Conservation (phyloP, 2,329 filamentous ascomycete genomes). For the Calonectria fujianensis region DNA sequence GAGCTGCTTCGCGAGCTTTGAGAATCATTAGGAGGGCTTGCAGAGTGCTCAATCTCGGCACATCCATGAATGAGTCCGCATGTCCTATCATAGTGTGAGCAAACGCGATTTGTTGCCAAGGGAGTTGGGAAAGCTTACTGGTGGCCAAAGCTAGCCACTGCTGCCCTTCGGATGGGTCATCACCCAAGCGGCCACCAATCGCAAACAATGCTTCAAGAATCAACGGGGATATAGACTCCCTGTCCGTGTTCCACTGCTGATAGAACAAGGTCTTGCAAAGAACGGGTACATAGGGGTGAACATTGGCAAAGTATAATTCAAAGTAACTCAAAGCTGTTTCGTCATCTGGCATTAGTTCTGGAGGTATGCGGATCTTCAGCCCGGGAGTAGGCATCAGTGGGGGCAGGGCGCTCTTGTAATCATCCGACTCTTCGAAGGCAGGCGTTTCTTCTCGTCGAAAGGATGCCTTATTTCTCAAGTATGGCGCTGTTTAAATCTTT, state of each 20-base stretch:
- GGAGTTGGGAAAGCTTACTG: slow-evolving; percentile 69
- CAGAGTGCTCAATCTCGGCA: slow-evolving; percentile 91
- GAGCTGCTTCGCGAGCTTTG: slow-evolving; percentile 93
- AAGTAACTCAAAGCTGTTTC: slow-evolving; percentile 89
- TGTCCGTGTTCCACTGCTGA: slow-evolving; percentile 90
- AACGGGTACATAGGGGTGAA: slow-evolving; percentile 95
- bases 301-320: slow-evolving; percentile 90
- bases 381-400: slow-evolving; percentile 81
- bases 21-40: slow-evolving; percentile 91
- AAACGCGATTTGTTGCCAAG: not conserved
- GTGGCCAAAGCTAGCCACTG: slow-evolving; percentile 95
- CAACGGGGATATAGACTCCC: slow-evolving; percentile 90
- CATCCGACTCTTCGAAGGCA: slow-evolving; percentile 81
- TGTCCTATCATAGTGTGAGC: slow-evolving; percentile 76
- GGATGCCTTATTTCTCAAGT: slow-evolving; percentile 80
- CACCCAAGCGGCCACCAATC: slow-evolving; percentile 87
- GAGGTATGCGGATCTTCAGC: slow-evolving; percentile 89
- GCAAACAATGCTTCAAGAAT: slow-evolving; percentile 94
- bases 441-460: slow-evolving; percentile 75
- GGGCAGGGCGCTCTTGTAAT: slow-evolving; percentile 83
- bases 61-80: slow-evolving; percentile 94
- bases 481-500: slow-evolving; percentile 77
- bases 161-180: slow-evolving; percentile 88
- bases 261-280: slow-evolving; percentile 89
- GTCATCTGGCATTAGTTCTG: slow-evolving; percentile 93